Base-by-base conservation (phyloP, 805 yeast species). In the Nakazawaea ernobii region DNA sequence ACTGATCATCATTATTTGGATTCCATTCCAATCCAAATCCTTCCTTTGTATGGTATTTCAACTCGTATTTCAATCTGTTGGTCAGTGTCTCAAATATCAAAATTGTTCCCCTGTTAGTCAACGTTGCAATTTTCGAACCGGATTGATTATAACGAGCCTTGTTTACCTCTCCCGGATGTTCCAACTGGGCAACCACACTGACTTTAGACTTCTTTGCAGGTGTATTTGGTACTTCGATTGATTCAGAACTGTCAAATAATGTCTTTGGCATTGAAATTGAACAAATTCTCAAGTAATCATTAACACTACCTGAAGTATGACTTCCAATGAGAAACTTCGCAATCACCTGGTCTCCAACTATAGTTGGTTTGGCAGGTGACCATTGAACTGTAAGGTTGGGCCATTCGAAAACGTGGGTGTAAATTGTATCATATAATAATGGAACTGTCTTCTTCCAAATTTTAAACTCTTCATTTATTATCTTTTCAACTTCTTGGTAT, bases 401-500 rank as follows among this genome's bases (percentile, higher is more conserved):
- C 77, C 82, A 82, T 45, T 79, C 75, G 26, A 82, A 67, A 8
- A 84, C 80, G 42, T 75, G 76, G 3, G 94, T 84, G 52, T 85
- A 82, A 40, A 88, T 69, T 52, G 84, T 75, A 55, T 83, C 86
- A 63, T 88, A 88, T 50, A 88, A 68, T 53, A 86, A 69, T 3
- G 95, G 95, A 11, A 86, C 83, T 1, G 92, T 77, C 58, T 87
- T 86, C 61, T 87, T 88, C 96, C 96, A 88, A 49, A 82, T 77
- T 55, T 79, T 79, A 70, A 75, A 85, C 65, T 86, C 94, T 63
- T 86, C 95, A 56, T 86, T 86, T 51, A 74, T 71, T 8, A 83
- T 63, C 58, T 84, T 85, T 56, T 82, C 86, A 42, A 71, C 70
- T 43, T 71, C 67, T 55, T 79, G 82, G 56, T 77, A 79, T 50